Base-by-base conservation (phyloP, 352 stramenopile species). In the Albugo laibachii region DNA sequence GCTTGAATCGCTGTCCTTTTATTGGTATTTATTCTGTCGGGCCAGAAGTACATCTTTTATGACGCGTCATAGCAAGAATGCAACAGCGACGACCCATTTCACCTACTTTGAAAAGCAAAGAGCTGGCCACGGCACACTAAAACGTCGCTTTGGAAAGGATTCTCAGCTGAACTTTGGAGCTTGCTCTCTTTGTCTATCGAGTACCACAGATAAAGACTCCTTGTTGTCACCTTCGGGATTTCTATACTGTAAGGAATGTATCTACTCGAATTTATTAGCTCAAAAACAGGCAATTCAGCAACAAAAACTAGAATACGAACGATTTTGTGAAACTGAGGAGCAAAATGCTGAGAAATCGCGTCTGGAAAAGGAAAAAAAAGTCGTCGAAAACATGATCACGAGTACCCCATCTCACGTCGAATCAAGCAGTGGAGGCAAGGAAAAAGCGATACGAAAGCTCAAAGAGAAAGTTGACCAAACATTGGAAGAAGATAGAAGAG, bases 1-100 rank as follows among this genome's bases (percentile, higher is more conserved):
- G 24, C 3, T 31, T 31, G 24, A 31, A 10, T 31, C 24, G 24
- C 24, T 8, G 24, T 43, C 8, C 8, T 43, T 19, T 8, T 24
- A 24, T 43, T 43, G 38, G 38, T 43, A 24, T 43, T 43, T 10
- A 43, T 43, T 24, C 38, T 24, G 8, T 43, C 38, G 20, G 38
- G 20, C 8, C 38, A 24, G 16, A 19, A 43, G 8, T 10, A 43
- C 42, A 31, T n/a, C 41, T 2, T 42, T 20, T 13, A 86, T 88
- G 75, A 87, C 67, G 42, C 65, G 78, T 36, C 78, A 92, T 62
- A 88, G 74, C 60, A 92, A 92, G 74, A 92, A 92, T 63, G 61
- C 74, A 56, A 92, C 75, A 45, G 73, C 78, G 36, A 78, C 73
- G 47, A 80, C 72, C 47, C 73, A 88, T 65, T 92, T 92, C 54